phyloP scores from a whole-genome alignment of 2,329 filamentous ascomycete species.

The Fusarium musae region DNA sequence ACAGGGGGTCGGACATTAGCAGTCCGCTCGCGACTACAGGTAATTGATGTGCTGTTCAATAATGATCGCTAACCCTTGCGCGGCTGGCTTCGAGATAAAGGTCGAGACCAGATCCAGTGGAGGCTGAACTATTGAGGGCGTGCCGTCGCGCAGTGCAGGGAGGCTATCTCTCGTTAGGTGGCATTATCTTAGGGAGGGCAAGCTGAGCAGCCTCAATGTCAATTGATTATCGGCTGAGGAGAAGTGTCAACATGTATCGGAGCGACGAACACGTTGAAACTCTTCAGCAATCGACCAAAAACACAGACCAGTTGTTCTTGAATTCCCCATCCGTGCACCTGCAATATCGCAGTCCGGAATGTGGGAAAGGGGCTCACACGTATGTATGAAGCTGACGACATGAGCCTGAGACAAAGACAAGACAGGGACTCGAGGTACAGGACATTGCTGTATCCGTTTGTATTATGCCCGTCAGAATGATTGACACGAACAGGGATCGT shows the following conservation, averaged over 20 bases:
- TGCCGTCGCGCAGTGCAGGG: constrained; percentile 12
- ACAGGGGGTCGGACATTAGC: constrained; percentile 36
- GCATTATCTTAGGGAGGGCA: background rate
- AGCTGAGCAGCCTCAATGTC: constrained; percentile 1
- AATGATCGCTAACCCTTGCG: constrained; percentile 12
- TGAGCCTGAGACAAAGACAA: constrained; percentile 18
- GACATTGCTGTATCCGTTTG: constrained; percentile 8
- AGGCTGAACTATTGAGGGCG: constrained; percentile 28
- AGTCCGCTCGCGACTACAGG: constrained; percentile 1
- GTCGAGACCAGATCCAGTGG: constrained; percentile 11
- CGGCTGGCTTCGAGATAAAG: constrained; percentile 9
- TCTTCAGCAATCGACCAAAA: constrained; percentile 6
- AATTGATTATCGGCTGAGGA: background rate
- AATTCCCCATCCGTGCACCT: constrained; percentile 37
- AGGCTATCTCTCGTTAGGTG: constrained; percentile 6
- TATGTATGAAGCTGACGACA: constrained; percentile 31
- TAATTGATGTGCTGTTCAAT: constrained; percentile 2
- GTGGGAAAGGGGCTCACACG: constrained; percentile 28
- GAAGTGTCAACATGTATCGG: constrained; percentile 16
- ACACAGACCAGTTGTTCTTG: constrained; percentile 15
- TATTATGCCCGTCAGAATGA: constrained; percentile 28
- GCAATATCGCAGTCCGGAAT: constrained; percentile 25
- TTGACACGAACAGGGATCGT: constrained; percentile 34
- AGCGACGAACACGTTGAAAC: constrained; percentile 18
- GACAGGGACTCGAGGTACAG: background rate